Percentiles rank a stretch among this genome's conserved stretches.
These are phyloP conservation scores for Phytophthora meadii DNA, from an alignment of 352 stramenopile species.

Conservation along the genomic window DNA sequence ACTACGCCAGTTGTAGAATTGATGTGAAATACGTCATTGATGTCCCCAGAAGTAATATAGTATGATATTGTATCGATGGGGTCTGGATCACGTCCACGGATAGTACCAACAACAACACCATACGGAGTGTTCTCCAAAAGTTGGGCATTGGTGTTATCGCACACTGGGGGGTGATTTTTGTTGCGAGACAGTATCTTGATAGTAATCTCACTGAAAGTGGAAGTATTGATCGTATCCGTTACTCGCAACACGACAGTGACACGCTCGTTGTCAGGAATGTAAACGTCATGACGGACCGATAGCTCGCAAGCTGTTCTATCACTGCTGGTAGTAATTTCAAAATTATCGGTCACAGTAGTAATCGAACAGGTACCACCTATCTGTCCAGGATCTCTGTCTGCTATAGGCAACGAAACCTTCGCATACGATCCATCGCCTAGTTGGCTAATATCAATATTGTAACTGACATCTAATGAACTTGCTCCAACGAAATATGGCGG, in stretches of 20 bases:
- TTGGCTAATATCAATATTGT: slow-evolving; percentile 56
- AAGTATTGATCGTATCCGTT: slow-evolving; percentile 45
- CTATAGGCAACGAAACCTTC: slow-evolving; percentile 44
- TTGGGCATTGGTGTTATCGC: slow-evolving; percentile 29
- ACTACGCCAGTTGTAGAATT: slow-evolving; percentile 50
- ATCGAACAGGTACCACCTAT: slow-evolving; percentile 54
- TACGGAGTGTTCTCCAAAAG: slow-evolving; percentile 55
- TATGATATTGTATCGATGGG: slow-evolving; percentile 44
- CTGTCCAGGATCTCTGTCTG: slow-evolving; percentile 56
- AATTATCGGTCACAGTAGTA: slow-evolving; percentile 27
- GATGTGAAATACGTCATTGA: slow-evolving; percentile 54
- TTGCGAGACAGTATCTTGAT: slow-evolving; percentile 53
- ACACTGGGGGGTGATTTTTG: slow-evolving; percentile 58
- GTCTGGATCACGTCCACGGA: slow-evolving; percentile 51
- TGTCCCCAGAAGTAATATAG: slow-evolving; percentile 43
- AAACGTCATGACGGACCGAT: slow-evolving; percentile 14
- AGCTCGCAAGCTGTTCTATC: slow-evolving; percentile 31
- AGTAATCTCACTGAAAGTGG: slow-evolving; percentile 49
- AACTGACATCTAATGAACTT: slow-evolving; percentile 30
- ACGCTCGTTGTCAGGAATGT: slow-evolving; percentile 23
- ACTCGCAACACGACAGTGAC: slow-evolving; percentile 28
- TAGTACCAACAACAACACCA: slow-evolving; percentile 30
- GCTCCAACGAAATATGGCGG: slow-evolving; percentile 60
- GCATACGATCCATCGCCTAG: slow-evolving; percentile 53
- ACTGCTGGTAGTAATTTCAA: slow-evolving; percentile 34